Evolutionary conservation across 2,329 filamentous ascomycete species (phyloP), one percentile per base, ranked within the genome.

Genomic region (Arthrobotrys pseudoclavata): DNA sequence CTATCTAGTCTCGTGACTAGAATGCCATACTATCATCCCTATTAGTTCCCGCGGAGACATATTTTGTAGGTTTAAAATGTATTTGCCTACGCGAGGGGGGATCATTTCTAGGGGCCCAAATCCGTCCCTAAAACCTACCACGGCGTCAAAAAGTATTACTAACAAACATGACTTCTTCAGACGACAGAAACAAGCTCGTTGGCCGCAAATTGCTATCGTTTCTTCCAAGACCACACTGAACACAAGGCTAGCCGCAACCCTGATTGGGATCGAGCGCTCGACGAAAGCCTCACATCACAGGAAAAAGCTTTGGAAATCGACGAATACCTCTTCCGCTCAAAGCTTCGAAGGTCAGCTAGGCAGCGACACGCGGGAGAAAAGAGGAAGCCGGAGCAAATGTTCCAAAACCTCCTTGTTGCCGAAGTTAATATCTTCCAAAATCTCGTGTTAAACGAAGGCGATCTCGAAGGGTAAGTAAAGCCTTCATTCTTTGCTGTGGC

Each of bases 351-450:
- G 5, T 24, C 55, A n/a, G 4, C 34, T 24, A 24, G 13, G 12
- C 12, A 15, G 20, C 10, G n/a, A n/a, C 34, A 4, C 4, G 10
- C 9, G 3, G 34, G 7, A 10, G 7, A 24, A 20, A 40, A 24
- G 10, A 31, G 12, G 9, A 29, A 37, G 9, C 13, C 5, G 22
- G 47, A 66, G 34, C 6, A 50, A 29, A 20, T 6, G 10, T 64
- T 52, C 52, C 69, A 74, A 34, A 9, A 37, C 0, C 61, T 61
- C 29, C 45, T 74, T 7, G 53, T 40, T 15, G 15, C 52, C 4
- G 37, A 74, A 4, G 13, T 22, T 20, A 15, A 47, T 12, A 45
- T 74, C 20, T 47, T 74, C 13, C 20, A 55, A 62, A 62, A 62
- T 4, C 62, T 68, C 1, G 13, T 53, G 37, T n/a, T 52, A 12